A percentile compares a stretch with the other conserved stretches of the same genome.
Conservation (phyloP, 306 rosid genomes). For the Potentilla sterilis region DNA sequence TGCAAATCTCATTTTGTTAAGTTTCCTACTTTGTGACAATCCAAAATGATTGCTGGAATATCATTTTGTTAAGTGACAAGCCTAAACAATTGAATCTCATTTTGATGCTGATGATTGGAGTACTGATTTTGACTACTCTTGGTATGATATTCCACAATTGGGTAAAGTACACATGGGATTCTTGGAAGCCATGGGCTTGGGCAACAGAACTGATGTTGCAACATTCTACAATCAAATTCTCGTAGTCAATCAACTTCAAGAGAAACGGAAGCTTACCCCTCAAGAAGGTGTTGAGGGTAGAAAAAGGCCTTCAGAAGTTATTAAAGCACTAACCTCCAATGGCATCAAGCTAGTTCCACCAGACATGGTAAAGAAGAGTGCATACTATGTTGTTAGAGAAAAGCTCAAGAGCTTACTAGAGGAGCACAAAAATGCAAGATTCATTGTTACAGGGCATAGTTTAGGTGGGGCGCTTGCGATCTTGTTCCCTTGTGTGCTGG, state of each 20-base stretch:
- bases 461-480: slow-evolving; percentile 78
- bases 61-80: slow-evolving; percentile 67
- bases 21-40: no score
- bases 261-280: slow-evolving; percentile 7
- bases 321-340: slow-evolving; percentile 20
- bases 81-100: slow-evolving; percentile 58
- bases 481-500: slow-evolving; percentile 62
- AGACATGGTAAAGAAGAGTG: slow-evolving; percentile 43
- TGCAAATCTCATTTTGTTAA: slow-evolving; percentile 63
- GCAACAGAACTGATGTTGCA: slow-evolving; percentile 41
- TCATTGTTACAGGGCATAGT: slow-evolving; percentile 77
- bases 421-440: slow-evolving; percentile 68
- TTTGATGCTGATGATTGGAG: slow-evolving; percentile 71
- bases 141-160: slow-evolving; percentile 63
- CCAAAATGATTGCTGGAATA: no score
- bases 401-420: slow-evolving; percentile 49
- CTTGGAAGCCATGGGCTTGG: slow-evolving; percentile 79
- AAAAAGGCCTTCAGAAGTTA: slow-evolving; percentile 17
- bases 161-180: slow-evolving; percentile 81
- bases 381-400: slow-evolving; percentile 49
- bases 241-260: slow-evolving; percentile 37
- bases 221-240: slow-evolving; percentile 43
- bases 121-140: slow-evolving; percentile 77
- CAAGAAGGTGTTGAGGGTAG: slow-evolving; percentile 16
- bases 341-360: slow-evolving; percentile 23